A percentile compares a stretch with the other conserved stretches of the same genome.
Conservation (phyloP, 2,329 filamentous ascomycete species). For the Ascochyta viciae-villosae region DNA sequence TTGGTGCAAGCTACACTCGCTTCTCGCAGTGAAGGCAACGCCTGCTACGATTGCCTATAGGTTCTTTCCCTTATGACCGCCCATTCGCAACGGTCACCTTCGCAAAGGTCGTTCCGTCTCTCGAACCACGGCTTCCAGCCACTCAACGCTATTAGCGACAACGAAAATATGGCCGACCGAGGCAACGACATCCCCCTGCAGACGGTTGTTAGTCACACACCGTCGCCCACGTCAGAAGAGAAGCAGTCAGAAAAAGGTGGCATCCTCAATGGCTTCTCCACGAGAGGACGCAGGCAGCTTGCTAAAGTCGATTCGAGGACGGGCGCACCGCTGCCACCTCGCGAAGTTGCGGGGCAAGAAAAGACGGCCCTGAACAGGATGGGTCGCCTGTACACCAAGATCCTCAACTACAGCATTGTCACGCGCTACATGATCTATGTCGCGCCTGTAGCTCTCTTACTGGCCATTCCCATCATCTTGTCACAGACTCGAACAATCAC, state of each 20-base stretch:
- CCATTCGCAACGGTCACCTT: conserved; percentile 32
- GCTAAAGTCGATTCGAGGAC: conserved; percentile 41
- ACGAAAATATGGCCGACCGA: conserved; percentile 51
- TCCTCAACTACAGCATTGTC: conserved; percentile 68
- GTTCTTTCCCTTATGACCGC: conserved; percentile 27
- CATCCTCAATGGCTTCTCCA: conserved; percentile 52
- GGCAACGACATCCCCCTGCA: conserved; percentile 69
- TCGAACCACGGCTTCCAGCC: conserved; percentile 48
- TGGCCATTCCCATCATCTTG: conserved; percentile 69
- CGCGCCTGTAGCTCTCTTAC: conserved; percentile 61
- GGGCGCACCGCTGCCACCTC: conserved; percentile 30
- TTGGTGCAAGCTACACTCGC: conserved; percentile 12
- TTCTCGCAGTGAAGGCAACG: conserved; percentile 20
- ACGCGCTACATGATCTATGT: conserved; percentile 71
- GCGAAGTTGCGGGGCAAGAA: conserved; percentile 55
- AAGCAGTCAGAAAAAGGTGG: conserved; percentile 49
- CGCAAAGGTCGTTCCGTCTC: conserved; percentile 44
- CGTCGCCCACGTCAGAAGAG: conserved; percentile 42
- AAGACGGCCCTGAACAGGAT: conserved; percentile 63
- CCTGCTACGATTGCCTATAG: conserved; percentile 17
- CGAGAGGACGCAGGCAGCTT: conserved; percentile 42
- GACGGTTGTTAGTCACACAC: conserved; percentile 58
- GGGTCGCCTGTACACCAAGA: conserved; percentile 66
- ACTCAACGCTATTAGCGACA: conserved; percentile 31
- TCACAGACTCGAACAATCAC: conserved; percentile 56